Conservation (phyloP, 495 filamentous ascomycete genomes). For the Lepidopterella palustris region DNA sequence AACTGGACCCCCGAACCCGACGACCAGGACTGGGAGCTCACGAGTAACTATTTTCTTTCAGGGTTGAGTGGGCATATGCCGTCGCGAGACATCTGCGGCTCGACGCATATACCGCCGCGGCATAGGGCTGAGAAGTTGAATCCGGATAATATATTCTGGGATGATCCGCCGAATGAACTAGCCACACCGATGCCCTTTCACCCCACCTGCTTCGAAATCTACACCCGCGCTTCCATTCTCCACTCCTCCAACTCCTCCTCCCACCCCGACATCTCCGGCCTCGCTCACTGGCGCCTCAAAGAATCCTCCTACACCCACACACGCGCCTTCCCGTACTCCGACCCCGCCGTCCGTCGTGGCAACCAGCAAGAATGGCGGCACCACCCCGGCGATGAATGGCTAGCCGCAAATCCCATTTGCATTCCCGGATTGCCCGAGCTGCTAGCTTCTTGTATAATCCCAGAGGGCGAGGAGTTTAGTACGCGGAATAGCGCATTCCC, state of each 20-base stretch:
- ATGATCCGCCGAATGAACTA: not conserved
- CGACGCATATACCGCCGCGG: not conserved
- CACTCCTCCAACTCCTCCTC: not conserved
- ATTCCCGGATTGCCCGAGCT: not conserved
- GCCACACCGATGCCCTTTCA: not conserved
- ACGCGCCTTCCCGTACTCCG: not conserved
- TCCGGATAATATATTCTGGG: not conserved
- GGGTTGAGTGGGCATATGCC: constrained; percentile 30
- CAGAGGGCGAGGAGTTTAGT: not conserved
- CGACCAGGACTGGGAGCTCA: constrained; percentile 28
- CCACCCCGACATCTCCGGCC: not conserved
- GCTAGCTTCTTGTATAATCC: not conserved
- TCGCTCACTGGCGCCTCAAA: not conserved
- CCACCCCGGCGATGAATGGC: not conserved
- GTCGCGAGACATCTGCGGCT: constrained; percentile 15
- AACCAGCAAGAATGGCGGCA: not conserved
- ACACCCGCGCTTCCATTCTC: not conserved
- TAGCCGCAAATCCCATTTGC: not conserved
- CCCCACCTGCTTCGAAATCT: not conserved
- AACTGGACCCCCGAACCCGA: constrained; percentile 20
- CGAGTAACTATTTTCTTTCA: constrained; percentile 30
- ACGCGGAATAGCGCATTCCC: not conserved
- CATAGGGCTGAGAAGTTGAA: not conserved
- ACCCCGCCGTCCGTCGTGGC: not conserved
- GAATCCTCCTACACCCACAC: not conserved